phyloP scores from a whole-genome alignment of 805 yeast genomes.

The Deakozyma indianensis region DNA sequence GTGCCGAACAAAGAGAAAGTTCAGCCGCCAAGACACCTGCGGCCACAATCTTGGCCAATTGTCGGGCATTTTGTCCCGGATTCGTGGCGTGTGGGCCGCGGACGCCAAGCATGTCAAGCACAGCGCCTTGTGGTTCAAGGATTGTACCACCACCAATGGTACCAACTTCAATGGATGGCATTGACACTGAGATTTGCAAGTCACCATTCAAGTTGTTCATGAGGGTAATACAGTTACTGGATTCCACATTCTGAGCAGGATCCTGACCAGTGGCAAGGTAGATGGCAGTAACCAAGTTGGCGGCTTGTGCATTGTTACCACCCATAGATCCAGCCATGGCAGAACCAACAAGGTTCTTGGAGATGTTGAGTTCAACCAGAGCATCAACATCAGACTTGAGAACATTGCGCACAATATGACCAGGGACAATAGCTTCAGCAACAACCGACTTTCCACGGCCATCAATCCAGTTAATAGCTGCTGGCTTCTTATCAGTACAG shows the following conservation, averaged over 20 bases:
- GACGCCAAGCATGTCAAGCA: conserved; percentile 88
- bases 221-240: conserved; percentile 92
- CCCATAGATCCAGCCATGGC: conserved; percentile 99
- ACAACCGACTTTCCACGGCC: conserved; percentile 98
- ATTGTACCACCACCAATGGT: conserved; percentile 99
- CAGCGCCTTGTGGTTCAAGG: conserved; percentile 90
- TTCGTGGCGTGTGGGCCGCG: conserved; percentile 87
- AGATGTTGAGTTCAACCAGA: conserved; percentile 73
- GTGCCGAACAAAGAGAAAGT: conserved; percentile 83
- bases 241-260: conserved; percentile 98
- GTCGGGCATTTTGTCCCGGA: conserved; percentile 93
- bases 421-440: conserved; percentile 87
- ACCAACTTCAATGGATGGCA: conserved; percentile 99
- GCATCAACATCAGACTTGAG: conserved; percentile 88
- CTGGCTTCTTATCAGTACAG: conserved; percentile 95
- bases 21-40: conserved; percentile 94
- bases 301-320: conserved; percentile 97
- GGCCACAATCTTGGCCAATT: conserved; percentile 83
- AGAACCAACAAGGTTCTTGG: conserved; percentile 86
- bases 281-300: conserved; percentile 89
- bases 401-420: conserved; percentile 62
- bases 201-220: conserved; percentile 77
- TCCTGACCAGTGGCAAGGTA: conserved; percentile 96
- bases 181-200: conserved; percentile 84
- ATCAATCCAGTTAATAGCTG: conserved; percentile 98